Evolutionary conservation across 768 basidiomycete genomes (phyloP).

Genomic region (Pseudohyphozyma bogoriensis): DNA sequence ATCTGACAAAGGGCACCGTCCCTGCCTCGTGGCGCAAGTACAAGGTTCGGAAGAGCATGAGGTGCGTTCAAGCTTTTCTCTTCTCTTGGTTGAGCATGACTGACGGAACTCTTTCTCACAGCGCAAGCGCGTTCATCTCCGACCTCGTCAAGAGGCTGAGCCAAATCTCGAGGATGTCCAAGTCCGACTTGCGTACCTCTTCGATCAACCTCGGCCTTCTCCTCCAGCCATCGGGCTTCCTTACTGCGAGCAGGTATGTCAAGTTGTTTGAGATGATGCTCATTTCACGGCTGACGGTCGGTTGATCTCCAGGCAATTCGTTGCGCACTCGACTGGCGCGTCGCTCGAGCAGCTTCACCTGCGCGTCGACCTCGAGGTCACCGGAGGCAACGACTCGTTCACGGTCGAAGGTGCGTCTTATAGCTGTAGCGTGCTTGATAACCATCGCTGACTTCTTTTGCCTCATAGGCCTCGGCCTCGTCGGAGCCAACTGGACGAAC

Average conservation of each 20-base stretch:
- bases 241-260: no score
- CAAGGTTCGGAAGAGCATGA: constrained; percentile 38
- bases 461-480: constrained; percentile 64
- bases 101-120: no score
- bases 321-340: constrained; percentile 84
- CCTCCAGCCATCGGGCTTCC: constrained; percentile 93
- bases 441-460: neutral
- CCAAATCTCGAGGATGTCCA: constrained; percentile 74
- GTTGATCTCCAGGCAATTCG: constrained; percentile 86
- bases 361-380: constrained; percentile 67
- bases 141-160: constrained; percentile 66
- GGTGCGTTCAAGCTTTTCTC: constrained; percentile 82
- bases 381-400: constrained; percentile 68
- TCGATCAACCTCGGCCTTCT: constrained; percentile 57
- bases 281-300: no score
- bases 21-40: constrained; percentile 22
- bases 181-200: constrained; percentile 40
- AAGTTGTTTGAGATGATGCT: no score
- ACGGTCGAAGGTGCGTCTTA: constrained; percentile 66
- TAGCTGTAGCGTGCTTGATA: no score
- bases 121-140: constrained; percentile 73
- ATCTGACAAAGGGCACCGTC: constrained; percentile 68
- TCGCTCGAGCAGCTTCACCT: constrained; percentile 80
- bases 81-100: constrained; percentile 64
- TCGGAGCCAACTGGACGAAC: constrained; percentile 69